Evolutionary conservation across 768 basidiomycete genomes (phyloP).

Genomic region (Strobilomyces confusus): DNA sequence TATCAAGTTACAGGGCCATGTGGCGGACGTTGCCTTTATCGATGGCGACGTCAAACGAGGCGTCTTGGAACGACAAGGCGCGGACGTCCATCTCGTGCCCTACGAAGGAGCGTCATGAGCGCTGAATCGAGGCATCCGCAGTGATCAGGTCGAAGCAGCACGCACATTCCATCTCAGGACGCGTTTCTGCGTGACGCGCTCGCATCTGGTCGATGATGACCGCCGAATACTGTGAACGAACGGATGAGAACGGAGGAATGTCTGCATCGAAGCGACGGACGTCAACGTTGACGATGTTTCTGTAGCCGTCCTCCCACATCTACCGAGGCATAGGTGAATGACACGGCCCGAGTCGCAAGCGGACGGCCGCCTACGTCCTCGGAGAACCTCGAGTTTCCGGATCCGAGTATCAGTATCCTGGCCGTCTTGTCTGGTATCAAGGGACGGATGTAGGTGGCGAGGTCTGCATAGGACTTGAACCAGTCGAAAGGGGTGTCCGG

Average conservation of each 20-base stretch:
- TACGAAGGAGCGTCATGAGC: conserved; percentile 23
- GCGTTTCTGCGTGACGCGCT: conserved; percentile 40
- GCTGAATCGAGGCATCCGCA: neutral
- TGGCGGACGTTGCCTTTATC: conserved; percentile 60
- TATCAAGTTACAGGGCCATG: neutral
- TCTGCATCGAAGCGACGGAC: conserved; percentile 35
- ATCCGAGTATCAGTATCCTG: conserved; percentile 75
- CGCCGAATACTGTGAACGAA: conserved; percentile 56
- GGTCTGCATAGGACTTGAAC: conserved; percentile 79
- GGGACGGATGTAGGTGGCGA: conserved; percentile 56
- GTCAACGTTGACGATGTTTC: conserved; percentile 74
- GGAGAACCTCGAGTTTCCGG: conserved; percentile 78
- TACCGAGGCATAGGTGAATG: conserved; percentile 27
- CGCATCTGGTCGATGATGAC: conserved; percentile 75
- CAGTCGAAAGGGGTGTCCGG: conserved; percentile 71
- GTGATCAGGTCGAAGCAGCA: neutral
- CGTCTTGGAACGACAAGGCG: conserved; percentile 50
- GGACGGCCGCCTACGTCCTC: conserved; percentile 50
- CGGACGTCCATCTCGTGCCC: conserved; percentile 88
- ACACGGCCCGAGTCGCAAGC: neutral
- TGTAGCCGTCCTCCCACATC: conserved; percentile 89
- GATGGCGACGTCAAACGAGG: conserved; percentile 72
- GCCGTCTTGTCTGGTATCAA: conserved; percentile 59
- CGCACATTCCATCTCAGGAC: conserved; percentile 73
- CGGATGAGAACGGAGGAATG: neutral